Evolutionary conservation across 495 filamentous ascomycete genomes (phyloP), one percentile per base, ranked within the genome.

Genomic region (Friedmanniomyces endolithicus): DNA sequence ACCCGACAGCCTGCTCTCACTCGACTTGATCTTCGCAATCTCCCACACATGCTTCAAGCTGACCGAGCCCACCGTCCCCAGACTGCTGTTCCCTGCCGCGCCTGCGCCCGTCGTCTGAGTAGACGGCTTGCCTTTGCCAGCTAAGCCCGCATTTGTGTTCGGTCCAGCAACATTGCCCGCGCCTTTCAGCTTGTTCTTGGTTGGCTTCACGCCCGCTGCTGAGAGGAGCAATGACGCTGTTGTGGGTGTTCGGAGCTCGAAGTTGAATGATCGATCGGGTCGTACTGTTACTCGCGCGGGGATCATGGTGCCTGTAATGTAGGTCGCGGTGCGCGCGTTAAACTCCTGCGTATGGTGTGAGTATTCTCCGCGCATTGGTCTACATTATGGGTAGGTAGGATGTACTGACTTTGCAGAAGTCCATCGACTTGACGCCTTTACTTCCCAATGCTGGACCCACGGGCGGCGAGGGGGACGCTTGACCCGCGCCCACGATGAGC

Each of bases 341-440:
- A 97, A 99, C 71, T 99, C 92, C 92, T 98, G 63, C 29, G 52
- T 29, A 31, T 22, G 4, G 6, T 9, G 29, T 55, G 2, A 55
- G 52, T 34, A 17, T 23, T 41, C 12, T 41, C 37, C 6, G 37
- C 4, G 12, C 2, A 39, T 43, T 6, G 12, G 6, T 24, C 3
- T 25, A 6, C 48, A 19, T 33, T 6, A n/a, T 6, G 23, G 2
- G 31, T 35, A 6, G 17, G 6, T 41, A 14, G 2, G 17, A 6
- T 41, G 37, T 19, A 48, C 73, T 61, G 65, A 96, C 92, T 79
- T 98, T 98, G 79, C 92, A 97, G 68, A 97, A 97, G 71, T 99
- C 94, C 85, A 99, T 99, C 56, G 85, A 90, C 76, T 99, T 99
- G 39, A 99, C 86, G 75, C 92, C 92, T 76, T 95, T 97, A 69